Base-by-base conservation (phyloP, 768 basidiomycete genomes). In the Lactarius quietus region DNA sequence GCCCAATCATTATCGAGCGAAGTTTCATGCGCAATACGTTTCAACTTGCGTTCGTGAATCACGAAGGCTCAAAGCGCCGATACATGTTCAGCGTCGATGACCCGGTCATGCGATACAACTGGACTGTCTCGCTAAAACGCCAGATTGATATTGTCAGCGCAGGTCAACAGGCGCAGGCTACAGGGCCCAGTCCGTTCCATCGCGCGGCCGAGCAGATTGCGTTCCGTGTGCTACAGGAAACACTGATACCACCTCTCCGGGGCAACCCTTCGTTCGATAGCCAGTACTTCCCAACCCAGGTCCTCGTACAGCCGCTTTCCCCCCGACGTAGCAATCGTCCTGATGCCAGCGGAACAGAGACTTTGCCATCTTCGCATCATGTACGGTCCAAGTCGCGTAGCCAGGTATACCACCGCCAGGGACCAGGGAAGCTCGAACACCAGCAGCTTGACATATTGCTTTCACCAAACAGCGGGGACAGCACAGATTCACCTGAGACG, bases 11-110 rank as follows among this genome's bases (percentile, higher is more conserved):
- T 26, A 87, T 96, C 65, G 94, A 96, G 73, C 88, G 94, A 23
- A 88, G 93, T 0, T 98, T 98, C 78, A 98, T 98, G 96, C 86
- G 88, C 64, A 91, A 98, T 73, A 97, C 95, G 0, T 95, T 98
- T 82, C 93, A 97, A 74, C 77, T 98, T 38, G 88, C 93, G 2
- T 98, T 98, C 78, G 68, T 81, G 43, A 86, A 87, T 70, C 85
- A 88, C 68, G 73, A 79, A 36, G 86, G 86, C 35, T 65, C 78
- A 61, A 91, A 89, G 75, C 84, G 94, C 69, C 86, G 88, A 72
- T 98, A 98, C 78, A 94, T 97, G 87, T 98, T 97, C 80, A 94
- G 92, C 68, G 86, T 97, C 51, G 86, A 89, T 58, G 92, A 94
- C 71, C 83, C 88, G 1, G 80, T 90, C 43, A 82, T 90, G 20